These are phyloP conservation scores for Apophysomyces elegans DNA, from an alignment of 371 early-diverging fungal species.

Conservation along the genomic window DNA sequence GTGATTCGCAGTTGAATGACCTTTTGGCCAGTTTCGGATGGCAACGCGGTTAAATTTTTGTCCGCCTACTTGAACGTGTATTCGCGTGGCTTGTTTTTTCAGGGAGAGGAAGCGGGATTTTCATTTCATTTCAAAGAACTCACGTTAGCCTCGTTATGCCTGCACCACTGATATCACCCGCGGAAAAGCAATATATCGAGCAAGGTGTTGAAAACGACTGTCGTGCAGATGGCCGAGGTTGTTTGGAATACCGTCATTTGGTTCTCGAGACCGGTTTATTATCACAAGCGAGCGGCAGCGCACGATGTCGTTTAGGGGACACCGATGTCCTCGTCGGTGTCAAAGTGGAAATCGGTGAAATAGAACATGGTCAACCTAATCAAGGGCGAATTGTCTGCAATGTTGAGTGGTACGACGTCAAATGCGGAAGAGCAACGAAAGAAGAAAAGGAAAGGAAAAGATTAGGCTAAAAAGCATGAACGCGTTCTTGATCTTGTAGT, in stretches of 20 bases:
- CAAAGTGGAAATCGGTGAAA: conserved; percentile 85
- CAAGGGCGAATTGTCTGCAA: conserved; percentile 79
- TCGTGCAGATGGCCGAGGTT: conserved; percentile 87
- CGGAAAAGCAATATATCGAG: conserved; percentile 83
- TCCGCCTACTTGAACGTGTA: no score
- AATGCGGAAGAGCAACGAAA: no score
- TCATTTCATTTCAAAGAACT: no score
- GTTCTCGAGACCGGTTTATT: conserved; percentile 81
- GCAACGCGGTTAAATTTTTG: no score
- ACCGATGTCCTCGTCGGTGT: conserved; percentile 93
- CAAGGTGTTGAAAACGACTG: conserved; percentile 82
- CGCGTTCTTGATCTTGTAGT: conserved; percentile 29
- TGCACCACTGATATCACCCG: conserved; percentile 66
- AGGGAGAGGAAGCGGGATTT: no score
- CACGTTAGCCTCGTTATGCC: conserved; percentile 30
- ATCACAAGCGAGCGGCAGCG: conserved; percentile 89
- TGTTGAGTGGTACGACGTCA: conserved; percentile 76
- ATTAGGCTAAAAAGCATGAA: conserved; percentile 9
- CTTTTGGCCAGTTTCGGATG: no score
- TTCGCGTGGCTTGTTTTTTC: no score
- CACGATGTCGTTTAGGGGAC: conserved; percentile 77
- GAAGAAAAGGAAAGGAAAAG: neutral
- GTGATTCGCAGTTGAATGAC: no score
- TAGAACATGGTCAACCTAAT: conserved; percentile 60
- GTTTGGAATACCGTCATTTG: conserved; percentile 79